Base-by-base conservation (phyloP, 2,329 filamentous ascomycete genomes). In the Fusarium chuoi region DNA sequence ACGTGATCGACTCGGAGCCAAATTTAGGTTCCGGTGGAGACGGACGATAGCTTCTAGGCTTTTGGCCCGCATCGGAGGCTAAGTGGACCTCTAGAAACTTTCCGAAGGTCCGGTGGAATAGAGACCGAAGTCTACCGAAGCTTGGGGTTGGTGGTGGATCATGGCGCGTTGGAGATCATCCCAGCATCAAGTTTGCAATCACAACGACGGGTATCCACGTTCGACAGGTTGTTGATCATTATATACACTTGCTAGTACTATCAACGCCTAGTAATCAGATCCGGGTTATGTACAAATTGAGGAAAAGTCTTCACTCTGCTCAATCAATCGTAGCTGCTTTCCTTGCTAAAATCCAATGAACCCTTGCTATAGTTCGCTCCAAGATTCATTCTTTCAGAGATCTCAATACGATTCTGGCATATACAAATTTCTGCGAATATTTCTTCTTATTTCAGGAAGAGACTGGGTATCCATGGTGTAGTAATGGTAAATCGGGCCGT, bases 231-330 rank as follows among this genome's bases (percentile, higher is more conserved):
- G 12, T 42, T 22, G 9, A 10, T 49, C 20, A 42, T 41, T 52
- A 68, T 68, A 13, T 63, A 39, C 33, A 18, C 1, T 28, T 41
- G 24, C 13, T 69, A 26, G 9, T 41, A 24, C 9, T 39, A 28
- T 24, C 10, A 35, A 4, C 6, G 42, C 38, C 33, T 14, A 33
- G 26, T 22, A 24, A 36, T 20, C 33, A 28, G 30, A 36, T 20
- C 33, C 26, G 18, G 28, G 17, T 28, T 69, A 69, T 69, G 28
- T 68, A 63, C 36, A 69, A 26, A 18, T 17, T 10, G 26, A 28
- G 33, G 18, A 30, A 60, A 42, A 13, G 20, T 22, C 30, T 12
- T 39, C 7, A 28, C 13, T 46, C 30, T 49, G n/a, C 18, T 26
- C n/a, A 1, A 13, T 28, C 42, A 60, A 17, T 17, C 18, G 13